Base-by-base conservation (phyloP, 306 rosid genomes). In the Pyrus communis region DNA sequence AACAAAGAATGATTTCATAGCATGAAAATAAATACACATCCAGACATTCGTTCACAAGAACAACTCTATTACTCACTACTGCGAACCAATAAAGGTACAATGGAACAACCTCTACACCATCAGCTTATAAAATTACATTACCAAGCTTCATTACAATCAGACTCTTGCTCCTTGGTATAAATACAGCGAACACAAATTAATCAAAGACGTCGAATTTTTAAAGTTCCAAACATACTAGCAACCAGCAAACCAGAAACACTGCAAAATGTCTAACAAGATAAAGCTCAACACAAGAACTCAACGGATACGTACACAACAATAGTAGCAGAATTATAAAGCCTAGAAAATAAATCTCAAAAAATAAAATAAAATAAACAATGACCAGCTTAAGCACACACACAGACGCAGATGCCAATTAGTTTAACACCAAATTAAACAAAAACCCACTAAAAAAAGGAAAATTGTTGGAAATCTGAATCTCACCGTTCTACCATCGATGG, bases 401-500 rank as follows among this genome's bases (percentile, higher is more conserved):
- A 11, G 57, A 75, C 27, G 25, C 25, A 51, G 30, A 43, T 70
- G 7, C 64, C 21, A 69, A n/a, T 30, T 54, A 57, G 18, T 51
- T 33, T 17, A 21, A 31, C 28, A 42, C 8, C 28, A 27, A 73
- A 33, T 42, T 35, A 75, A 67, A 22, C 18, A n/a, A 11, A 10
- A 15, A n/a, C 80, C 35, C 28, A 21, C 10, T 7, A 42, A 33
- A 25, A 60, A 22, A 12, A 25, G 14, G 8, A 23, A 22, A 45
- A 45, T 12, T 11, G 13, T 3, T 43, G 23, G 59, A 14, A 38
- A 33, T 68, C n/a, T 23, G 46, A 18, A 21, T 35, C 75, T 70
- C 75, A 90, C 97, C 96, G 95, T 88, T 92, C 96, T 89, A 13
- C 97, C 98, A 63, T 94, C 98, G 42, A 94, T 87, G 66, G 88